A percentile compares a stretch with the other conserved stretches of the same genome.
phyloP scores from a whole-genome alignment of 2,329 filamentous ascomycete species.

The Aspergillus sp. region DNA sequence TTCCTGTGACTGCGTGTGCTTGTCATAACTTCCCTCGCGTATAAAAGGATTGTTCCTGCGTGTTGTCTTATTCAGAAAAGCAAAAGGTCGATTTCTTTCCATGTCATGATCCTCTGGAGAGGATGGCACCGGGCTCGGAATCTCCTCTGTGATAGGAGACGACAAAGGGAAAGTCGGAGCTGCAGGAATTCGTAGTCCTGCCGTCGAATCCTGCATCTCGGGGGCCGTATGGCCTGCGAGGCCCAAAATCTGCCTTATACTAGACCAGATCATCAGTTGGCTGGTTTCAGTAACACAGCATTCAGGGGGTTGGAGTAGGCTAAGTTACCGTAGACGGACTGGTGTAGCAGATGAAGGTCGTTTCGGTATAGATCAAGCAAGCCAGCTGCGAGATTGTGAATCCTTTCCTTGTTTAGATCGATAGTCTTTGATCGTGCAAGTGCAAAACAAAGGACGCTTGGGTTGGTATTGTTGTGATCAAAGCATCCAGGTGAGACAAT shows the following conservation, averaged over 20 bases:
- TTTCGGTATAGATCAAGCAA: conserved; percentile 15
- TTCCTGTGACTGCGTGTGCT: conserved; percentile 5
- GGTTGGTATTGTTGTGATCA: conserved; percentile 9
- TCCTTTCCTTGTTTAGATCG: background rate
- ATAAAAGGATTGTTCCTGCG: conserved; percentile 19
- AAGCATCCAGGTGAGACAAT: conserved; percentile 2
- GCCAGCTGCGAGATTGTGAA: background rate
- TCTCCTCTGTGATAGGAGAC: conserved; percentile 47
- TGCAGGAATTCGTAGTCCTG: conserved; percentile 32
- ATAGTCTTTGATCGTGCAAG: background rate
- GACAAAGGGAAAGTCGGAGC: conserved; percentile 45
- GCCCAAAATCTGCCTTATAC: conserved; percentile 16
- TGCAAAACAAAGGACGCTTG: conserved; percentile 7
- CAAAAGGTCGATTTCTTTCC: conserved; percentile 32
- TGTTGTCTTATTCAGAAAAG: conserved; percentile 31
- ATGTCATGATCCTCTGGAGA: conserved; percentile 32
- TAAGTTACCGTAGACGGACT: background rate
- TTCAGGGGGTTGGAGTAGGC: background rate
- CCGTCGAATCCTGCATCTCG: conserved; percentile 27
- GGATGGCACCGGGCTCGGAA: conserved; percentile 40
- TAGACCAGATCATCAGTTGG: background rate
- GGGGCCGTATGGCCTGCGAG: conserved; percentile 23
- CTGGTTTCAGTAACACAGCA: background rate
- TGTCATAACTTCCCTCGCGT: conserved; percentile 5
- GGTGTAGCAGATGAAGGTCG: background rate